These are phyloP conservation scores for Fagus sylvatica DNA, from an alignment of 306 rosid genomes.

Conservation along the genomic window DNA sequence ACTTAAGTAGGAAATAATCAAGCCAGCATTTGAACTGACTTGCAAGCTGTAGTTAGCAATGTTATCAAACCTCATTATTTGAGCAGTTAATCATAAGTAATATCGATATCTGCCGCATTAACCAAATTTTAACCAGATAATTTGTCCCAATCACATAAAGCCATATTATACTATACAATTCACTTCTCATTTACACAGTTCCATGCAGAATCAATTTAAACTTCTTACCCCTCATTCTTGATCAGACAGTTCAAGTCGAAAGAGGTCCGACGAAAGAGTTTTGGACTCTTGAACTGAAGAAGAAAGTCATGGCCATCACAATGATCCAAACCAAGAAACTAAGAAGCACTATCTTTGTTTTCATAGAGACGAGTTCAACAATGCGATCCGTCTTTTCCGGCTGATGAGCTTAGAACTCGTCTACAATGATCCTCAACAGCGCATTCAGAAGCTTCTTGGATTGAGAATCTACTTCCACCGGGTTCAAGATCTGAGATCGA, in stretches of 20 bases:
- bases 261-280: constrained; percentile 29
- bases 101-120: no score
- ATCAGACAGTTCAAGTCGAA: constrained; percentile 65
- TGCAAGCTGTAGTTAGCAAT: no score
- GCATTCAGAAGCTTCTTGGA: no score
- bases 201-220: not conserved
- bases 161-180: not conserved
- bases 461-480: no score
- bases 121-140: not conserved
- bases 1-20: no score
- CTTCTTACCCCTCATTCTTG: constrained; percentile 18
- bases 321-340: no score
- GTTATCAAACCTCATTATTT: no score
- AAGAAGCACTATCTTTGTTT: constrained; percentile 35
- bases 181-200: not conserved
- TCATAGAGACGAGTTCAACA: constrained; percentile 26
- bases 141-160: not conserved
- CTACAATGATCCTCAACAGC: no score
- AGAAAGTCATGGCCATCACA: no score
- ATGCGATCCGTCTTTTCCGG: constrained; percentile 38
- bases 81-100: no score
- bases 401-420: constrained; percentile 29
- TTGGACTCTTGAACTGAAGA: constrained; percentile 35
- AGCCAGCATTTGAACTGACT: no score
- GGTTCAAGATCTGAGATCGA: no score